These are phyloP conservation scores for Pulveroboletus ravenelii DNA, from an alignment of 768 basidiomycete species.

Conservation along the genomic window DNA sequence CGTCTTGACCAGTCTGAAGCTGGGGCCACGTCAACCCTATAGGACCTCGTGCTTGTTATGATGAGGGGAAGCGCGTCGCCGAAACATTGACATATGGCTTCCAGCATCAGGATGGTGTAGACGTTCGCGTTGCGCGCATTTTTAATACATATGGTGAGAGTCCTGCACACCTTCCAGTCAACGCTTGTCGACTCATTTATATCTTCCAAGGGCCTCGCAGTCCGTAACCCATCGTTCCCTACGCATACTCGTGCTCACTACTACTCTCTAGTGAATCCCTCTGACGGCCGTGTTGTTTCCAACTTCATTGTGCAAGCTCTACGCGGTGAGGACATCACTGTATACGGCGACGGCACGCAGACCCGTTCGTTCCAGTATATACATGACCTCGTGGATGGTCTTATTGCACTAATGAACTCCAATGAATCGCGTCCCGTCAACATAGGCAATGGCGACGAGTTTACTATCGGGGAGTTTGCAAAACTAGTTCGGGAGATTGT, in stretches of 20 bases:
- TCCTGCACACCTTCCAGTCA: not conserved
- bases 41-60: conserved; percentile 98
- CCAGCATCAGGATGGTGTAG: conserved; percentile 90
- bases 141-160: conserved; percentile 87
- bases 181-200: not conserved
- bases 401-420: conserved; percentile 94
- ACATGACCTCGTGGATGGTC: conserved; percentile 93
- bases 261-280: conserved; percentile 74
- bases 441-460: conserved; percentile 94
- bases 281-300: conserved; percentile 95
- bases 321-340: conserved; percentile 93
- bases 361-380: conserved; percentile 98
- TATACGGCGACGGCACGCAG: conserved; percentile 91
- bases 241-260: conserved; percentile 21
- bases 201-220: conserved; percentile 53
- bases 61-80: conserved; percentile 98
- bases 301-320: conserved; percentile 99
- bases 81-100: conserved; percentile 97
- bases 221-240: conserved; percentile 37
- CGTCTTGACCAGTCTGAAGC: conserved; percentile 37
- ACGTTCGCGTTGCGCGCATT: conserved; percentile 95
- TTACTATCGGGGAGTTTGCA: conserved; percentile 93
- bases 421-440: conserved; percentile 91
- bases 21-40: conserved; percentile 99
- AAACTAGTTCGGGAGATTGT: conserved; percentile 89